Percentiles rank a stretch among this genome's conserved stretches.
Evolutionary conservation across 1,284 basidiomycete species (phyloP).

Genomic region (Ustilago trichophora): DNA sequence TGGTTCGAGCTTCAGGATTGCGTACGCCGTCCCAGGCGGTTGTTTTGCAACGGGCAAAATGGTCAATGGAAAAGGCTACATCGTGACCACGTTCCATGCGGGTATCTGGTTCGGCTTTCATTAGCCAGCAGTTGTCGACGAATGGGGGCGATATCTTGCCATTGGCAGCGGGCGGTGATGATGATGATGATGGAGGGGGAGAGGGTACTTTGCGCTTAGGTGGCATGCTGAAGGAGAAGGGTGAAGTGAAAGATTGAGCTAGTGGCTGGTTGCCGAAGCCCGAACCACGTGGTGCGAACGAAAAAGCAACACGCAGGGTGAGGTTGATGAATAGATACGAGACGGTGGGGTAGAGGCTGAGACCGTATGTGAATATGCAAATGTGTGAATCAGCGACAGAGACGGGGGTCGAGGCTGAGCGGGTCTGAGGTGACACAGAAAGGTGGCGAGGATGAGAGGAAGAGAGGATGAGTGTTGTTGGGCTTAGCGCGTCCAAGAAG

Average conservation of each 20-base stretch:
- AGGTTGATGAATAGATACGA: too few relatives aligned
- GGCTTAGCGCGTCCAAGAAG: slow-evolving; percentile 13
- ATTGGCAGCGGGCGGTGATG: background rate
- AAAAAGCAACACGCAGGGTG: too few relatives aligned
- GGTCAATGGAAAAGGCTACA: slow-evolving; percentile 59
- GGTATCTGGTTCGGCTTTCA: slow-evolving; percentile 63
- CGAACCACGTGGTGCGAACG: too few relatives aligned
- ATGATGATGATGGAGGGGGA: background rate
- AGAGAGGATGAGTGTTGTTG: background rate
- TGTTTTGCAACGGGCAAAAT: slow-evolving; percentile 63
- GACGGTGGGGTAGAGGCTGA: background rate
- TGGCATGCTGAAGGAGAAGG: slow-evolving; percentile 14
- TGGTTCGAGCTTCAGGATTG: slow-evolving; percentile 88
- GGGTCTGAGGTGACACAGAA: too few relatives aligned
- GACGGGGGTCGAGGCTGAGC: too few relatives aligned
- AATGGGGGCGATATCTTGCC: background rate
- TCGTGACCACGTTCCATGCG: slow-evolving; percentile 58
- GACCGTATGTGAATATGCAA: background rate
- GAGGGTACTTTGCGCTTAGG: slow-evolving; percentile 23
- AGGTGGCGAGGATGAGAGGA: too few relatives aligned
- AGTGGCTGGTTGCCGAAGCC: background rate
- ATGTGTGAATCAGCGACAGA: slow-evolving; percentile 6
- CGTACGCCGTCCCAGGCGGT: slow-evolving; percentile 91
- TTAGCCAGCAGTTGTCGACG: slow-evolving; percentile 53
- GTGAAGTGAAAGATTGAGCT: background rate